Conservation (phyloP, 2,329 filamentous ascomycete species). For the Aureobasidium sp. region DNA sequence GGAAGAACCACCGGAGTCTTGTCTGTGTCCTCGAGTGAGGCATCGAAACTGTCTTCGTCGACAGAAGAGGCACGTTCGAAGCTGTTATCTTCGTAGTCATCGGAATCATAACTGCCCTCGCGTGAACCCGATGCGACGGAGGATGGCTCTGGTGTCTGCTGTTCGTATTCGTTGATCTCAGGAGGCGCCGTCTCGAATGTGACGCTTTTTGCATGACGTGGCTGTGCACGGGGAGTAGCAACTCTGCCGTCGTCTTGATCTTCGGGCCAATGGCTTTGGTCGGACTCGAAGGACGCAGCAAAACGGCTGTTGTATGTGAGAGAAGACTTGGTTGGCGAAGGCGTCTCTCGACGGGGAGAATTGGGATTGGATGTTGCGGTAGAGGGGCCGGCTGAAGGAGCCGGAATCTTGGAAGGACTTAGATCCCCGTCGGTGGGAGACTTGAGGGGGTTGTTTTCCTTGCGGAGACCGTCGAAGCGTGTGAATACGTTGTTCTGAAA, state of each 20-base stretch:
- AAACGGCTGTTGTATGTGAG: slow-evolving; percentile 59
- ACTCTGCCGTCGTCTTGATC: slow-evolving; percentile 50
- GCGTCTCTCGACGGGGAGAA: slow-evolving; percentile 58
- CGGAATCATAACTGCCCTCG: slow-evolving; percentile 85
- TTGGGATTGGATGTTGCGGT: slow-evolving; percentile 22
- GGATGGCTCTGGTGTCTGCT: slow-evolving; percentile 94
- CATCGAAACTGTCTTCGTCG: slow-evolving; percentile 77
- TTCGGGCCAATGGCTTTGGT: slow-evolving; percentile 58
- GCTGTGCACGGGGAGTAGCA: slow-evolving; percentile 60
- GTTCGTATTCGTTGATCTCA: slow-evolving; percentile 95
- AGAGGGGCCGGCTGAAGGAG: not conserved
- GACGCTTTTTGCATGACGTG: slow-evolving; percentile 90
- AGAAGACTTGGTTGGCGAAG: slow-evolving; percentile 86
- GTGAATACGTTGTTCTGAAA: slow-evolving; percentile 66
- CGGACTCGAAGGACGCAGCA: slow-evolving; percentile 61
- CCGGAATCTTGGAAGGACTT: slow-evolving; percentile 44
- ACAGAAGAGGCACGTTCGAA: slow-evolving; percentile 53
- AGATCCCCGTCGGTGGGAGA: slow-evolving; percentile 38
- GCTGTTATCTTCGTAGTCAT: slow-evolving; percentile 63
- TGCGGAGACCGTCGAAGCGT: slow-evolving; percentile 45
- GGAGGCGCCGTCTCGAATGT: slow-evolving; percentile 93
- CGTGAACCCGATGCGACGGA: slow-evolving; percentile 83
- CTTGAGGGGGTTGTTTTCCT: slow-evolving; percentile 31
- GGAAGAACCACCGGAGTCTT: slow-evolving; percentile 98
- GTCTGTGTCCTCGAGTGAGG: slow-evolving; percentile 87